These are phyloP conservation scores for Sugiyamaella sp. DNA, from an alignment of 1,139 yeast species.

Conservation along the genomic window DNA sequence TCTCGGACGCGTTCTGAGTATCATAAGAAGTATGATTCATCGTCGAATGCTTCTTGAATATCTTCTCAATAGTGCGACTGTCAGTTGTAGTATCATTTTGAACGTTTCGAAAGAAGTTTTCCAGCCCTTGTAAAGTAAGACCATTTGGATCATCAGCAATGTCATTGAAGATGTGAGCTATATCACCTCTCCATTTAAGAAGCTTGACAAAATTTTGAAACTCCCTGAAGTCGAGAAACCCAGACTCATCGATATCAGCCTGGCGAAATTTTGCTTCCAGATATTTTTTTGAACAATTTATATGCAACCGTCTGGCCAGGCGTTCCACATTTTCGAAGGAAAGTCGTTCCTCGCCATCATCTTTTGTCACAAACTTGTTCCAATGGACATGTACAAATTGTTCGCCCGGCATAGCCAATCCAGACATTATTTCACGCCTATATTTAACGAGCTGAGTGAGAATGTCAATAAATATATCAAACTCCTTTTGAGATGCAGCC, in stretches of 20 bases:
- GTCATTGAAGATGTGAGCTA: slow-evolving; percentile 47
- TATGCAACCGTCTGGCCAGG: slow-evolving; percentile 67
- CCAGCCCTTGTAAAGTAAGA: slow-evolving; percentile 48
- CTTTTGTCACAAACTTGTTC: slow-evolving; percentile 51
- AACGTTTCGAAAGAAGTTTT: slow-evolving; percentile 49
- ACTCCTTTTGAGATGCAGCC: slow-evolving; percentile 66
- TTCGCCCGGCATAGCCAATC: slow-evolving; percentile 57
- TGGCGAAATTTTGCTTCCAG: slow-evolving; percentile 50
- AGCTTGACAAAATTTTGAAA: slow-evolving; percentile 71
- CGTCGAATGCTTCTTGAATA: slow-evolving; percentile 52
- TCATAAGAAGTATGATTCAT: neutral
- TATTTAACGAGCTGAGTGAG: slow-evolving; percentile 51
- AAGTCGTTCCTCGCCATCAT: slow-evolving; percentile 50
- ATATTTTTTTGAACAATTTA: slow-evolving; percentile 55
- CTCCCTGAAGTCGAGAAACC: slow-evolving; percentile 62
- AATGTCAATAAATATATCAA: slow-evolving; percentile 54
- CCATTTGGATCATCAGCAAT: slow-evolving; percentile 24
- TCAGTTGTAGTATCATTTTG: slow-evolving; percentile 54
- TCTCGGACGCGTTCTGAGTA: neutral
- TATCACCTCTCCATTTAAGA: slow-evolving; percentile 55
- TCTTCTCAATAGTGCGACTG: slow-evolving; percentile 38
- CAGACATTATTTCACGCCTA: slow-evolving; percentile 56
- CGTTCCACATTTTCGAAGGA: slow-evolving; percentile 68
- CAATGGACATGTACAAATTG: slow-evolving; percentile 60
- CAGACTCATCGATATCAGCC: slow-evolving; percentile 52